phyloP scores from a whole-genome alignment of 768 basidiomycete genomes.

The Lentinula guzmanii region DNA sequence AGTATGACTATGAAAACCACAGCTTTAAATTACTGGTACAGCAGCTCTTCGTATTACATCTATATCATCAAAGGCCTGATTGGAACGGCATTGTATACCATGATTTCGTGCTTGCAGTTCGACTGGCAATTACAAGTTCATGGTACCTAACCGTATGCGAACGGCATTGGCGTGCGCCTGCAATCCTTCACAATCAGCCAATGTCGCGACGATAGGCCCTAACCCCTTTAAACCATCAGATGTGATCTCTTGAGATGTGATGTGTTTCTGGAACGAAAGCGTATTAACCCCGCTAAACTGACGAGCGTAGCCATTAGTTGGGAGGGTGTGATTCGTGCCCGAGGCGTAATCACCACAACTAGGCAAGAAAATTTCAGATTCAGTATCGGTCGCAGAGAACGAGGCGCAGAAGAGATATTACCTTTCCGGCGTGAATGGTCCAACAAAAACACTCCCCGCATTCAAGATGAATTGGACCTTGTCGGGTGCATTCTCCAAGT shows the following conservation, averaged over 20 bases:
- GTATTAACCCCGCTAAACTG: constrained; percentile 99
- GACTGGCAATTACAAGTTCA: background rate
- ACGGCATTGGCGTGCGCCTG: constrained; percentile 97
- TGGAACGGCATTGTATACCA: too few relatives aligned
- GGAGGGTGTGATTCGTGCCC: constrained; percentile 97
- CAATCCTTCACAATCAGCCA: constrained; percentile 94
- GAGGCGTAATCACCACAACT: constrained; percentile 99
- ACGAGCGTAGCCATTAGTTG: constrained; percentile 93
- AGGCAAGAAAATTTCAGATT: constrained; percentile 6
- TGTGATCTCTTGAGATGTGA: constrained; percentile 93
- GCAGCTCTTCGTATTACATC: too few relatives aligned
- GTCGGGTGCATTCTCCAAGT: constrained; percentile 66
- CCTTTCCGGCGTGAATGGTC: constrained; percentile 94
- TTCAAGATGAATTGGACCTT: constrained; percentile 71
- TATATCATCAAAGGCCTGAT: too few relatives aligned
- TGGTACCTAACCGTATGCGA: constrained; percentile 58
- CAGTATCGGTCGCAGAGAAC: background rate
- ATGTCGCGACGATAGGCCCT: constrained; percentile 81
- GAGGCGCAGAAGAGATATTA: constrained; percentile 24
- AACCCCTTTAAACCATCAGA: constrained; percentile 65
- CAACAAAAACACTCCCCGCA: constrained; percentile 96
- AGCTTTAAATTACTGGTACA: too few relatives aligned
- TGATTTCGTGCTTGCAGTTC: too few relatives aligned
- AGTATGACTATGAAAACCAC: too few relatives aligned
- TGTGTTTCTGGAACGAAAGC: constrained; percentile 95